phyloP scores from a whole-genome alignment of 2,329 filamentous ascomycete genomes.

The Paraphoma chrysanthemicola region DNA sequence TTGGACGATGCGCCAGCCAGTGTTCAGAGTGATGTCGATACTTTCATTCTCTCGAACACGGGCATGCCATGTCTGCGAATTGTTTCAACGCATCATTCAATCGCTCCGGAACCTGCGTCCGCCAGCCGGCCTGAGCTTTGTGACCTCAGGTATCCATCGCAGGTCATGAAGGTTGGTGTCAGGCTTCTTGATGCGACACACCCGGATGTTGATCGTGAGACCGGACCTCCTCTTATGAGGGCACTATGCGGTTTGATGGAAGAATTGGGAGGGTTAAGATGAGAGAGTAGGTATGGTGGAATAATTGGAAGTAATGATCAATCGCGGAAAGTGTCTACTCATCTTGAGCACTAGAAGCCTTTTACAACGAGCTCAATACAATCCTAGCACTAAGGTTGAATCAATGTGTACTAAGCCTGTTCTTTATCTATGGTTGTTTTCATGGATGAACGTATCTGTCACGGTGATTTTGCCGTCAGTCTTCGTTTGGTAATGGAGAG shows the following conservation, averaged over 20 bases:
- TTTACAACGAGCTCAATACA: too few species aligned
- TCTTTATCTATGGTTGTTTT: too few species aligned
- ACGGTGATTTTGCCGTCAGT: too few species aligned
- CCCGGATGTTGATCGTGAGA: conserved; percentile 20
- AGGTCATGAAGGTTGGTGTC: conserved; percentile 26
- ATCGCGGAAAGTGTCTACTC: too few species aligned
- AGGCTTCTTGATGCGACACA: conserved; percentile 22
- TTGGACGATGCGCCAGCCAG: too few species aligned
- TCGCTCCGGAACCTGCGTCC: background rate
- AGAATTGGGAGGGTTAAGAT: conserved; percentile 6
- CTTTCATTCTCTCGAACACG: conserved; percentile 13
- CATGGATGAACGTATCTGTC: too few species aligned
- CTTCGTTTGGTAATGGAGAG: too few species aligned
- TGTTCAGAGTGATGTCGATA: conserved; percentile 9
- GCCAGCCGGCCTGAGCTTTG: conserved; percentile 4
- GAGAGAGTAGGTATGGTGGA: too few species aligned
- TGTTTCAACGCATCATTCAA: background rate
- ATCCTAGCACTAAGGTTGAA: too few species aligned
- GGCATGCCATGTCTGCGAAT: conserved; percentile 19
- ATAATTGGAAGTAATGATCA: too few species aligned
- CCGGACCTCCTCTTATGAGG: conserved; percentile 19
- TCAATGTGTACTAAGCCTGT: too few species aligned
- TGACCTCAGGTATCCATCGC: conserved; percentile 16
- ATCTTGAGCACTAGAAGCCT: too few species aligned
- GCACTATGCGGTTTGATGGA: conserved; percentile 28